These are phyloP conservation scores for Hypomontagnella monticulosa DNA, from an alignment of 495 filamentous ascomycete genomes.

Conservation along the genomic window DNA sequence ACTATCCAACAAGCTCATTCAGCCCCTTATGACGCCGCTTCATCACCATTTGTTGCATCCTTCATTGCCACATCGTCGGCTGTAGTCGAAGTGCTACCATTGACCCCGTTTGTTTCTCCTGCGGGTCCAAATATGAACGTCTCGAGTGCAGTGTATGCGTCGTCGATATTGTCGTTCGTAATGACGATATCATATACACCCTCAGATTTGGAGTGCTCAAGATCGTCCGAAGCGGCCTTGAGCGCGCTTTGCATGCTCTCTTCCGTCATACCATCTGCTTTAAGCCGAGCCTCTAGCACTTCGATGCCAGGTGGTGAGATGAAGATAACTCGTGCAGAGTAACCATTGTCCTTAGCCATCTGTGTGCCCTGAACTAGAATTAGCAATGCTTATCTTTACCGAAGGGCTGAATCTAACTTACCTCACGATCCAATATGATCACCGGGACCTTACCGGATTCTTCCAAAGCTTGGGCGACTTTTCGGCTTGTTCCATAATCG, in stretches of 20 bases:
- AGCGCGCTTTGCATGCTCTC: constrained; percentile 69
- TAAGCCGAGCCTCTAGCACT: constrained; percentile 68
- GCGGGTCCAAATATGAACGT: constrained; percentile 23
- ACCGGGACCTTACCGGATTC: constrained; percentile 60
- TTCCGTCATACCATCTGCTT: constrained; percentile 67
- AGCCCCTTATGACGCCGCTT: constrained; percentile 7
- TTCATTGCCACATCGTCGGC: constrained; percentile 8
- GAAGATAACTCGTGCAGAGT: constrained; percentile 77
- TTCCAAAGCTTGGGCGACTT: constrained; percentile 54
- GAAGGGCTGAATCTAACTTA: constrained; percentile 35
- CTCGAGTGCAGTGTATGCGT: constrained; percentile 56
- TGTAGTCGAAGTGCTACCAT: background rate
- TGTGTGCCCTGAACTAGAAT: constrained; percentile 67
- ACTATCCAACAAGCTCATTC: background rate
- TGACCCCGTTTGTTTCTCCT: constrained; percentile 2
- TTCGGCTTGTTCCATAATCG: constrained; percentile 58
- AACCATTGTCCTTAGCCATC: constrained; percentile 73
- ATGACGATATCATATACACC: constrained; percentile 74
- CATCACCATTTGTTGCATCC: constrained; percentile 12
- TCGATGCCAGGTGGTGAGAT: constrained; percentile 72
- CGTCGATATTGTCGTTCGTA: constrained; percentile 76
- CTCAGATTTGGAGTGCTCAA: constrained; percentile 69
- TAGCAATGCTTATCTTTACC: constrained; percentile 12
- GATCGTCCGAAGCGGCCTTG: constrained; percentile 69
- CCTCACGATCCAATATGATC: constrained; percentile 66